phyloP scores from a whole-genome alignment of 2,329 filamentous ascomycete species.

The Pyricularia pennisetigena region DNA sequence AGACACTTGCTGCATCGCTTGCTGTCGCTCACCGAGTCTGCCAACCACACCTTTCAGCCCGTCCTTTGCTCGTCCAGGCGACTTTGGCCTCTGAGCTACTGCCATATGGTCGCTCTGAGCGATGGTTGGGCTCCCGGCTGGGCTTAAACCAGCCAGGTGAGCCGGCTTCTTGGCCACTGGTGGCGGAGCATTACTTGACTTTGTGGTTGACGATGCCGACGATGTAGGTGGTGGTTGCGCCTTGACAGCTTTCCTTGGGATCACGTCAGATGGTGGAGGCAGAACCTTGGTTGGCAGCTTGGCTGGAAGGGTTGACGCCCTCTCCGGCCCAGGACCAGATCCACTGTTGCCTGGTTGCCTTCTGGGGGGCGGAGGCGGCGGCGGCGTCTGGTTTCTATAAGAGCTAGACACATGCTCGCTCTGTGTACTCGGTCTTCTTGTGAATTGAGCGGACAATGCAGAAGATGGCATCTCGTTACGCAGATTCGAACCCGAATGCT shows the following conservation, averaged over 20 bases:
- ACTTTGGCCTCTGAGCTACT: constrained; percentile 8
- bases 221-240: constrained; percentile 12
- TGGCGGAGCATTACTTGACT: constrained; percentile 36
- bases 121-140: constrained; percentile 15
- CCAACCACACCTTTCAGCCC: not conserved
- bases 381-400: constrained; percentile 24
- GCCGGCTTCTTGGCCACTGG: constrained; percentile 55
- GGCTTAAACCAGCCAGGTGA: constrained; percentile 31
- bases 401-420: not conserved
- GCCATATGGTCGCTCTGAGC: constrained; percentile 9
- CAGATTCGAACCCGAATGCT: not conserved
- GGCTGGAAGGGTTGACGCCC: constrained; percentile 24
- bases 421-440: not conserved
- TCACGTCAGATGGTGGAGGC: not conserved
- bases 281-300: constrained; percentile 25
- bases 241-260: not conserved
- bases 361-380: constrained; percentile 25
- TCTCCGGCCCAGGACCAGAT: constrained; percentile 10
- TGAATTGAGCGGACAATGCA: constrained; percentile 6
- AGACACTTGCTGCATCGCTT: constrained; percentile 8
- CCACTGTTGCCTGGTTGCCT: constrained; percentile 12
- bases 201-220: constrained; percentile 20
- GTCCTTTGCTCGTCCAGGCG: not conserved
- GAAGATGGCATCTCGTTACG: not conserved
- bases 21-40: constrained; percentile 8